phyloP scores from a whole-genome alignment of 2,329 filamentous ascomycete species.

The Cordyceps tenuipes region DNA sequence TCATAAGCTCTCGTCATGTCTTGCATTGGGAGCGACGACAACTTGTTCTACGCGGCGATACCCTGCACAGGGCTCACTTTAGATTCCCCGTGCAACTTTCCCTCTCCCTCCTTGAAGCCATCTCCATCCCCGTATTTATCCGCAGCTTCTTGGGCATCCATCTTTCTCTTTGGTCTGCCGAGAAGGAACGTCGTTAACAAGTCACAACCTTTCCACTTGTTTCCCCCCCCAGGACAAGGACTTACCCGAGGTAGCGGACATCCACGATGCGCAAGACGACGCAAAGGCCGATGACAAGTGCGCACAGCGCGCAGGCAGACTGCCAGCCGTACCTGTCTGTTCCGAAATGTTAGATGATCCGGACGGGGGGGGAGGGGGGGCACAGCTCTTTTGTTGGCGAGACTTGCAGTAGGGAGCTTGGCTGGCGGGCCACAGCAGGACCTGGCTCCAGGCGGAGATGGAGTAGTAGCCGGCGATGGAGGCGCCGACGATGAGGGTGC shows the following conservation, averaged over 20 bases:
- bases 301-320: constrained; percentile 34
- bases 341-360: not conserved
- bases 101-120: not conserved
- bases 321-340: constrained; percentile 40
- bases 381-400: not conserved
- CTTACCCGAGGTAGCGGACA: constrained; percentile 17
- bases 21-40: not conserved
- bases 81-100: constrained; percentile 3
- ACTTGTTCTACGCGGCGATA: not conserved
- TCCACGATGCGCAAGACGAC: constrained; percentile 35
- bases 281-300: constrained; percentile 37
- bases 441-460: constrained; percentile 42
- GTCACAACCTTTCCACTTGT: not conserved
- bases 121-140: not conserved
- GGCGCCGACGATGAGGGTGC: constrained; percentile 36
- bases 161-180: constrained; percentile 9
- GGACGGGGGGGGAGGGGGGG: too few species aligned
- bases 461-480: constrained; percentile 42
- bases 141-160: constrained; percentile 2
- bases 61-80: not conserved
- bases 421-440: constrained; percentile 42
- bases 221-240: not conserved
- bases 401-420: constrained; percentile 40
- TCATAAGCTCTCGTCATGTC: not conserved
- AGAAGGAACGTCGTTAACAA: not conserved